phyloP scores from a whole-genome alignment of 1,139 yeast species.

The Blastobotrys indianensis region DNA sequence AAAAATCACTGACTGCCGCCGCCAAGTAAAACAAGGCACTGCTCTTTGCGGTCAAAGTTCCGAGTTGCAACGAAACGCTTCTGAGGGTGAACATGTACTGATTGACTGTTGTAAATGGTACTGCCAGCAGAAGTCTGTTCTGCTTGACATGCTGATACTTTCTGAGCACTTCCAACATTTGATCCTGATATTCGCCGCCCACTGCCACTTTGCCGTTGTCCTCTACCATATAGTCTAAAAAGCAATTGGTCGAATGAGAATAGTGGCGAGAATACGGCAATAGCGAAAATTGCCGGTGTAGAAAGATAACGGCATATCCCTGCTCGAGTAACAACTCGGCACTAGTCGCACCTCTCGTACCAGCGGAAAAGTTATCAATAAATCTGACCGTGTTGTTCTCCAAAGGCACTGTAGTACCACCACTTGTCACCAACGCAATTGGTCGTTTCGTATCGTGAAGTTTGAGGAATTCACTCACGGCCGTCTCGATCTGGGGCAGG shows the following conservation, averaged over 20 bases:
- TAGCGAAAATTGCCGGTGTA: slow-evolving; percentile 87
- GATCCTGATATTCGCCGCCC: slow-evolving; percentile 52
- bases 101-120: slow-evolving; percentile 93
- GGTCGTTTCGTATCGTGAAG: slow-evolving; percentile 34
- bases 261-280: slow-evolving; percentile 88
- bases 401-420: slow-evolving; percentile 98
- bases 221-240: slow-evolving; percentile 67
- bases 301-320: slow-evolving; percentile 86
- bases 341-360: slow-evolving; percentile 94
- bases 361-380: slow-evolving; percentile 95
- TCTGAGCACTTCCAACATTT: slow-evolving; percentile 59
- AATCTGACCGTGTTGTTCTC: slow-evolving; percentile 95
- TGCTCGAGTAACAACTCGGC: slow-evolving; percentile 84
- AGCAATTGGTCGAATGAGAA: slow-evolving; percentile 77
- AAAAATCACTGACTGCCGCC: slow-evolving; percentile 96
- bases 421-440: slow-evolving; percentile 82
- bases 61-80: slow-evolving; percentile 55
- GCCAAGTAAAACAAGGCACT: slow-evolving; percentile 68
- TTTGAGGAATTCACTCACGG: slow-evolving; percentile 55
- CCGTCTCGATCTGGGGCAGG: slow-evolving; percentile 52
- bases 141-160: slow-evolving; percentile 58
- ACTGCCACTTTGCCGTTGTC: slow-evolving; percentile 37
- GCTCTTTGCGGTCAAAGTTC: slow-evolving; percentile 32
- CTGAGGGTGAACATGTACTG: slow-evolving; percentile 84
- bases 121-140: slow-evolving; percentile 53